A percentile compares a stretch with the other conserved stretches of the same genome.
Conservation (phyloP, 2,329 filamentous ascomycete species). For the Diaporthe sp. region DNA sequence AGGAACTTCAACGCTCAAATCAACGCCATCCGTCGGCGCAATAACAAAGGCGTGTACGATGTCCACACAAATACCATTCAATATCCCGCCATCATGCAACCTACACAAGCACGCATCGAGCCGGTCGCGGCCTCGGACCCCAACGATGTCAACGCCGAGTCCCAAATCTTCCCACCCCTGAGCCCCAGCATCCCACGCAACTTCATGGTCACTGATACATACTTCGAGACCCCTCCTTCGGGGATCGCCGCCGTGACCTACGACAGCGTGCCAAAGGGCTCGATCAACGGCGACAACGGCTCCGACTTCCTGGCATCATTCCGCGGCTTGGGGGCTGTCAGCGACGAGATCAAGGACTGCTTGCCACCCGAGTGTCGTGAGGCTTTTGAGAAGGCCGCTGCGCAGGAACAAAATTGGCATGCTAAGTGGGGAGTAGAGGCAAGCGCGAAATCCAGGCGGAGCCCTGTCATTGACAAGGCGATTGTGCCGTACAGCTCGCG, state of each 20-base stretch:
- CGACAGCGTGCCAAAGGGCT: constrained; percentile 55
- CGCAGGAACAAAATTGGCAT: constrained; percentile 80
- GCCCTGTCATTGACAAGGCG: constrained; percentile 74
- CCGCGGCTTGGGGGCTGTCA: constrained; percentile 73
- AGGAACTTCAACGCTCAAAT: constrained; percentile 89
- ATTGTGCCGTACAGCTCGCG: constrained; percentile 70
- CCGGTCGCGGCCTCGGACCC: constrained; percentile 68
- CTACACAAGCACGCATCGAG: constrained; percentile 88
- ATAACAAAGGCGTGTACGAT: constrained; percentile 86
- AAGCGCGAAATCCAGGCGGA: constrained; percentile 64
- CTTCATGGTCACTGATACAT: constrained; percentile 69
- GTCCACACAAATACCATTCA: constrained; percentile 94
- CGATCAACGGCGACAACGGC: constrained; percentile 52
- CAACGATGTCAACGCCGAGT: constrained; percentile 47
- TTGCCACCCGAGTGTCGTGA: constrained; percentile 79
- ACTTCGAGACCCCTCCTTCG: constrained; percentile 65
- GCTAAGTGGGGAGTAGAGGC: constrained; percentile 79
- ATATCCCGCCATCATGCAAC: constrained; percentile 89
- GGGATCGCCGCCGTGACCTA: constrained; percentile 63
- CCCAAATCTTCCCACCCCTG: constrained; percentile 62
- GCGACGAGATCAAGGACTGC: constrained; percentile 75
- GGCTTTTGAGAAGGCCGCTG: constrained; percentile 78
- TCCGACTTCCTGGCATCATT: constrained; percentile 66
- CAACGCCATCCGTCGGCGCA: constrained; percentile 76
- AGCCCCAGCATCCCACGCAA: constrained; percentile 66